Conservation (phyloP, 352 stramenopile genomes). For the Pythium utonaiense region DNA sequence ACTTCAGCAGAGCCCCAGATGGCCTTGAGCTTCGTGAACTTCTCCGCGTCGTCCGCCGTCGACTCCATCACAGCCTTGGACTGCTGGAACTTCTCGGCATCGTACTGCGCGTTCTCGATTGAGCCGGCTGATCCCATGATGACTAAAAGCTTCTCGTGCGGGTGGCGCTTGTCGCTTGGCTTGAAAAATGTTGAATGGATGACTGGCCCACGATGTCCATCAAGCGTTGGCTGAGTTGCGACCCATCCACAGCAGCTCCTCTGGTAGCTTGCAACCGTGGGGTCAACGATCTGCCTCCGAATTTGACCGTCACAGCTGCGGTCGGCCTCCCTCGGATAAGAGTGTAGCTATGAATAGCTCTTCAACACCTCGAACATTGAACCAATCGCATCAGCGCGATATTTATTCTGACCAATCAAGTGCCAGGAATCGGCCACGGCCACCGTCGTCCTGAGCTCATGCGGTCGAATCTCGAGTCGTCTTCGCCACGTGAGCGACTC, state of each 20-base stretch:
- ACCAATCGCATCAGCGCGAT: neutral
- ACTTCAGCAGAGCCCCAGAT: constrained; percentile 42
- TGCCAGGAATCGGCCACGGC: neutral
- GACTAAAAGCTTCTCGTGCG: neutral
- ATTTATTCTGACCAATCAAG: constrained; percentile 1
- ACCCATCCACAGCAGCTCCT: no score
- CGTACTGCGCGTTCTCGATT: constrained; percentile 57
- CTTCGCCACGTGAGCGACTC: neutral
- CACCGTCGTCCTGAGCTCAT: neutral
- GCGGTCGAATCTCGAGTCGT: neutral
- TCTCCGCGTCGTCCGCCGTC: constrained; percentile 50
- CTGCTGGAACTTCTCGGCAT: constrained; percentile 62
- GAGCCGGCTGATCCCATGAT: constrained; percentile 48
- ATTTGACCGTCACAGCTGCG: neutral
- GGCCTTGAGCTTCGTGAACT: constrained; percentile 67
- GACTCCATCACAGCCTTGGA: constrained; percentile 70
- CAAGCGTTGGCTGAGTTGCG: neutral
- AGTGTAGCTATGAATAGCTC: constrained; percentile 1
- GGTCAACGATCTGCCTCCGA: no score
- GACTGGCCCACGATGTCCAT: neutral
- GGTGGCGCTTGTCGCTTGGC: neutral
- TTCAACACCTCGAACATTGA: neutral
- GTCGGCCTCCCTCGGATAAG: neutral
- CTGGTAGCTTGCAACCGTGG: no score
- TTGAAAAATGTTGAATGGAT: constrained; percentile 22